Percentiles rank a stretch among this genome's conserved stretches.
Evolutionary conservation across 805 yeast genomes (phyloP).

Genomic region (Tetrapisispora arboricola): DNA sequence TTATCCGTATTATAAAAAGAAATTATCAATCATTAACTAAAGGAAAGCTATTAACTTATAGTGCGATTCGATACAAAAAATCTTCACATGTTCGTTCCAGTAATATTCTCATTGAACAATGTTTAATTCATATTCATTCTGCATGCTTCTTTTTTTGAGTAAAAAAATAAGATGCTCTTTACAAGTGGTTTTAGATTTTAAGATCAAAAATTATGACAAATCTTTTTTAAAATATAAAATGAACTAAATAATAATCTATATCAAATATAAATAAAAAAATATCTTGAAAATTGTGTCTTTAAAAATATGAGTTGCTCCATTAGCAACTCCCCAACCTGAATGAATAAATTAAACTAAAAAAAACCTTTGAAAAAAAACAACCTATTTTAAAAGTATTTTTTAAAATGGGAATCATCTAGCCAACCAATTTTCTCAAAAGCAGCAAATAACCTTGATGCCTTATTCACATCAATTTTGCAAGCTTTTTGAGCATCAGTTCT

Average conservation of each 20-base stretch:
- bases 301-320: background rate
- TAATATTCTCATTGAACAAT: too few species aligned
- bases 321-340: background rate
- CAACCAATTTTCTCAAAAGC: slow-evolving; percentile 87
- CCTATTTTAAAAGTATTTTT: slow-evolving; percentile 6
- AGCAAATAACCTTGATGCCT: slow-evolving; percentile 80
- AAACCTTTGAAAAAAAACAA: too few species aligned
- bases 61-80: too few species aligned
- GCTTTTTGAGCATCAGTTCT: slow-evolving; percentile 97
- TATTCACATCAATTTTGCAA: slow-evolving; percentile 90
- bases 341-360: background rate
- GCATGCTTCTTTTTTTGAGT: too few species aligned
- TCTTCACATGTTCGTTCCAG: too few species aligned
- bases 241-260: background rate
- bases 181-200: background rate
- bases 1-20: background rate
- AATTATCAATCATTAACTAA: too few species aligned
- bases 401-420: slow-evolving; percentile 67
- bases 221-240: background rate
- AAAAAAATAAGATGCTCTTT: background rate
- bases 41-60: background rate
- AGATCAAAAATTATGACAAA: background rate
- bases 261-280: background rate
- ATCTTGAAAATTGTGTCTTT: background rate
- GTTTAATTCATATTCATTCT: background rate